Conservation (phyloP, 2,329 filamentous ascomycete genomes). For the Fusarium subglutinans region DNA sequence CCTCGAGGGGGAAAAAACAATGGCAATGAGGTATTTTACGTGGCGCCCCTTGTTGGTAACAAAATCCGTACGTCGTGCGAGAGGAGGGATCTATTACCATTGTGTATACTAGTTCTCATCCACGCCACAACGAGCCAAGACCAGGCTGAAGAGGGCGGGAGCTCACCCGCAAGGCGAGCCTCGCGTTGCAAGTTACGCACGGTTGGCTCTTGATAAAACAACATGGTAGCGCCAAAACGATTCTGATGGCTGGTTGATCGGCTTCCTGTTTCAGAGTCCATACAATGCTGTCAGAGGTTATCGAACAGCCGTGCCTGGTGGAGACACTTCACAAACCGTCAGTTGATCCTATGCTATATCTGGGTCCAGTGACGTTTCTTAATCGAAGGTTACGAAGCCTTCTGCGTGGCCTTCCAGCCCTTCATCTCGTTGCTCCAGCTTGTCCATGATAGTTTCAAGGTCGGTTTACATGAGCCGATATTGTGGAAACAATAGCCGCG, state of each 20-base stretch:
- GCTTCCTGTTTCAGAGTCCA: slow-evolving; percentile 38
- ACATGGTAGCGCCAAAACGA: slow-evolving; percentile 26
- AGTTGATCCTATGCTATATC: slow-evolving; percentile 31
- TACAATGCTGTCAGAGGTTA: slow-evolving; percentile 16
- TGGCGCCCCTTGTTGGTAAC: slow-evolving; percentile 11
- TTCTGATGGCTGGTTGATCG: slow-evolving; percentile 32
- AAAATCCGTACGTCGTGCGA: neutral
- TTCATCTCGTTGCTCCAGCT: slow-evolving; percentile 23
- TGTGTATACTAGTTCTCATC: neutral
- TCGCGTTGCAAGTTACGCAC: slow-evolving; percentile 29
- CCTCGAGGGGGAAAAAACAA: slow-evolving; percentile 20
- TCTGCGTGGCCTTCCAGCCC: slow-evolving; percentile 15
- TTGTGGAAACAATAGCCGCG: slow-evolving; percentile 23
- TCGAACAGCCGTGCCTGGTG: slow-evolving; percentile 24
- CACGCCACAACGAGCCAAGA: slow-evolving; percentile 2
- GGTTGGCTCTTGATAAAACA: slow-evolving; percentile 9
- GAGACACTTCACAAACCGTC: slow-evolving; percentile 24
- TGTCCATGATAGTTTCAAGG: slow-evolving; percentile 24
- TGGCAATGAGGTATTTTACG: neutral
- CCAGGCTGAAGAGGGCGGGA: slow-evolving; percentile 7
- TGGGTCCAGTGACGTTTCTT: slow-evolving; percentile 35
- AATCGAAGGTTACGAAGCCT: slow-evolving; percentile 36
- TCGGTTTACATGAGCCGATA: slow-evolving; percentile 31
- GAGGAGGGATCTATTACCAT: neutral
- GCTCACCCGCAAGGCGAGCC: slow-evolving; percentile 19